Percentiles rank a stretch among this genome's conserved stretches.
phyloP scores from a whole-genome alignment of 768 basidiomycete species.

The Mycena rosella region DNA sequence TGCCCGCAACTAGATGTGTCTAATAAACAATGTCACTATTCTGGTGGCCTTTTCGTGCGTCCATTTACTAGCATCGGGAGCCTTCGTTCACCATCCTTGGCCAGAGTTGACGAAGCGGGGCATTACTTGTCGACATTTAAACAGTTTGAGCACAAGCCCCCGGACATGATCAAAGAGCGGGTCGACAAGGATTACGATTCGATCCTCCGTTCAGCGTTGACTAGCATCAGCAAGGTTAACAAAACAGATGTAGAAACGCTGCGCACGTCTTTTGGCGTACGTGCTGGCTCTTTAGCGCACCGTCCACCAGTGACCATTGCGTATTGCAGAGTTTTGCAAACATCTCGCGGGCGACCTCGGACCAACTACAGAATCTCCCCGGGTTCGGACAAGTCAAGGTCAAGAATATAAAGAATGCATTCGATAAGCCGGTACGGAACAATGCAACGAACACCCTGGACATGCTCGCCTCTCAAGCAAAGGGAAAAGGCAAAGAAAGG shows the following conservation, averaged over 20 bases:
- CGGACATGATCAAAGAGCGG: slow-evolving; percentile 94
- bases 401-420: slow-evolving; percentile 89
- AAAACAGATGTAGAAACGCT: slow-evolving; percentile 98
- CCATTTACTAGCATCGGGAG: not conserved
- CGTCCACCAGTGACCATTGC: slow-evolving; percentile 2
- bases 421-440: slow-evolving; percentile 89
- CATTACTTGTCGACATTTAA: slow-evolving; percentile 94
- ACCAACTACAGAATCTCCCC: slow-evolving; percentile 85
- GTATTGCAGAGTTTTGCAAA: slow-evolving; percentile 82
- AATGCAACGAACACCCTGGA: slow-evolving; percentile 64
- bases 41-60: slow-evolving; percentile 92
- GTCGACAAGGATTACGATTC: slow-evolving; percentile 90
- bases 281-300: slow-evolving; percentile 42
- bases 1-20: slow-evolving; percentile 65
- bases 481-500: slow-evolving; percentile 42
- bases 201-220: slow-evolving; percentile 84
- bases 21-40: slow-evolving; percentile 94
- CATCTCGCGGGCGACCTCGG: slow-evolving; percentile 78
- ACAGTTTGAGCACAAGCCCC: slow-evolving; percentile 93
- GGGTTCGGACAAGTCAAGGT: slow-evolving; percentile 97
- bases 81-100: slow-evolving; percentile 17
- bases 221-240: slow-evolving; percentile 93
- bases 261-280: slow-evolving; percentile 90
- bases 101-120: slow-evolving; percentile 90
- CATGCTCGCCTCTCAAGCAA: slow-evolving; percentile 45